Evolutionary conservation across 306 rosid genomes (phyloP), one percentile per base, ranked within the genome.

Genomic region (Trifolium fragiferum): DNA sequence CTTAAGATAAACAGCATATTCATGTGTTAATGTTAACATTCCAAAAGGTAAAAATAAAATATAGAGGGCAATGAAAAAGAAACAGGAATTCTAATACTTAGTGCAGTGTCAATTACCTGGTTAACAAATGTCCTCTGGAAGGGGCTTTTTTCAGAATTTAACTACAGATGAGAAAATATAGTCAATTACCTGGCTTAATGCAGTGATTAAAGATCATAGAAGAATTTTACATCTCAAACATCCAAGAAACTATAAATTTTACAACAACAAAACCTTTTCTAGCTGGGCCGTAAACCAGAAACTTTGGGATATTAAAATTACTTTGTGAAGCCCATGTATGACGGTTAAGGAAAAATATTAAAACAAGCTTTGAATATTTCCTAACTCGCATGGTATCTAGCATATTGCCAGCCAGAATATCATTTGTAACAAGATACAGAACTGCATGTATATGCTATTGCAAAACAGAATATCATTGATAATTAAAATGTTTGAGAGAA

Each of bases 131-230:
- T 95, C 77, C 97, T 86, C 70, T 87, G 97, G 83, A 92, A 92
- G 78, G 98, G 98, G 72, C 99, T 95, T 87, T 95, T 95, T 49
- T 90, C 97, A 70, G 84, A 92, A 88, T 95, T 95, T 87, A 95
- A 89, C 99, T 95, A 95, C 87, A 86, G 71, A 83, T 43, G 73
- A 79, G 61, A 79, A 75, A 59, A 72, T 41, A 59, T 25, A 51
- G 62, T 70, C 60, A 76, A n/a, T n/a, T n/a, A n/a, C n/a, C n/a
- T n/a, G n/a, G n/a, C n/a, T n/a, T n/a, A 68, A 27, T 44, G 37
- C 61, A 43, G 12, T 75, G 38, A 62, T 47, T 64, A 66, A 70
- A 72, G 20, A 67, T 25, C 18, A 44, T 30, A 54, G 3, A 46
- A 71, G 66, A 72, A 58, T 18, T 40, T 37, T 23, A 73, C 15